Percentiles rank a stretch among this genome's conserved stretches.
Evolutionary conservation across 139 green algal species (phyloP).

Genomic region (Trebouxia sp.): DNA sequence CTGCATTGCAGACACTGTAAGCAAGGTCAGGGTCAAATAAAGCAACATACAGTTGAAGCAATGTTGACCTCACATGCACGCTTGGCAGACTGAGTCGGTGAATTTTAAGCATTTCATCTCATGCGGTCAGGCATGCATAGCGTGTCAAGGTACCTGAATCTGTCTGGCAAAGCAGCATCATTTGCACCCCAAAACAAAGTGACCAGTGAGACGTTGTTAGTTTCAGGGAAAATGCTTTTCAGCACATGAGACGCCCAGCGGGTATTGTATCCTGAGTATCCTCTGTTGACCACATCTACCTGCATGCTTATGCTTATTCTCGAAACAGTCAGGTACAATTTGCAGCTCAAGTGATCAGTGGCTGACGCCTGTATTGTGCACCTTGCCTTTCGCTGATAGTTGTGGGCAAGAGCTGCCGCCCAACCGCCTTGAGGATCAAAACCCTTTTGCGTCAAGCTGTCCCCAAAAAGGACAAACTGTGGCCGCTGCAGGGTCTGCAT

Average conservation of each 20-base stretch:
- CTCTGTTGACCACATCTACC: constrained; percentile 78
- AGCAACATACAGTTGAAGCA: too few species aligned
- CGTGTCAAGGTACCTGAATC: constrained; percentile 41
- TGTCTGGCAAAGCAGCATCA: constrained; percentile 77
- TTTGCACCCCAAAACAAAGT: constrained; percentile 94
- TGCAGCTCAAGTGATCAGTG: constrained; percentile 36
- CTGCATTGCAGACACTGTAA: too few species aligned
- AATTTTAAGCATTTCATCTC: too few species aligned
- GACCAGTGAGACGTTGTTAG: constrained; percentile 41
- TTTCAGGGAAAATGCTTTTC: constrained; percentile 49
- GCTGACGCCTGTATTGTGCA: constrained; percentile 45
- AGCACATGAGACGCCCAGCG: constrained; percentile 74
- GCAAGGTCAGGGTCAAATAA: too few species aligned
- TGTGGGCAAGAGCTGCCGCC: constrained; percentile 36
- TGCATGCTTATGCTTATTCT: too few species aligned
- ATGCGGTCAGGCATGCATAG: not conserved
- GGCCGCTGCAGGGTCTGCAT: not conserved
- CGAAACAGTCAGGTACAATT: constrained; percentile 9
- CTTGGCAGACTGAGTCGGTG: too few species aligned
- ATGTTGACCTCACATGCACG: too few species aligned
- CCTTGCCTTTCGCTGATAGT: constrained; percentile 54
- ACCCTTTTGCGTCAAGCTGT: constrained; percentile 74
- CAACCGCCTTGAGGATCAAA: constrained; percentile 68
- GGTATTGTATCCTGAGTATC: constrained; percentile 91
- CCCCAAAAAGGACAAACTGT: constrained; percentile 74